phyloP scores from a whole-genome alignment of 2,329 filamentous ascomycete species.

The Diplodia mutila region DNA sequence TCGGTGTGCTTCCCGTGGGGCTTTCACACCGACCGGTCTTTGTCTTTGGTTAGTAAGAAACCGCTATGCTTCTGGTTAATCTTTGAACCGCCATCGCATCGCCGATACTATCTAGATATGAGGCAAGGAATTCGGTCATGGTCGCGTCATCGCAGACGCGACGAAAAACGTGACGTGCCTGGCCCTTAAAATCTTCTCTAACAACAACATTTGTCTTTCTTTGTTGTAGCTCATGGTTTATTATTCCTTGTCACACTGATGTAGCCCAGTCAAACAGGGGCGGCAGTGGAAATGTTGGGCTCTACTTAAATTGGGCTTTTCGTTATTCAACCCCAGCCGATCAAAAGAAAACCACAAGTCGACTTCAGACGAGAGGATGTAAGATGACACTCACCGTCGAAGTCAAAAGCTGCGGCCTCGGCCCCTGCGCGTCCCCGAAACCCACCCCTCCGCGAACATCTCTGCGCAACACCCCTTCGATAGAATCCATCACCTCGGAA shows the following conservation, averaged over 20 bases:
- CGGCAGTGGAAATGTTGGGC: not conserved
- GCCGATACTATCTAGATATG: not conserved
- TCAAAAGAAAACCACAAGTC: not conserved
- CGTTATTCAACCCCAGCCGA: not conserved
- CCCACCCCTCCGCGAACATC: not conserved
- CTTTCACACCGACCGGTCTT: not conserved
- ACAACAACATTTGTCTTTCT: not conserved
- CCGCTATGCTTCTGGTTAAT: not conserved
- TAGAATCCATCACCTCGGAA: not conserved
- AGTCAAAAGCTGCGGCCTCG: not conserved
- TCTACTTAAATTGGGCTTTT: not conserved
- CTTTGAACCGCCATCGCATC: not conserved
- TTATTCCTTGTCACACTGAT: no score
- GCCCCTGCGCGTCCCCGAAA: not conserved
- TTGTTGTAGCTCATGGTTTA: not conserved
- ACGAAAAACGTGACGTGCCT: not conserved
- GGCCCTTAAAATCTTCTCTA: not conserved
- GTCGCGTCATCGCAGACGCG: not conserved
- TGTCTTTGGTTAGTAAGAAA: not conserved
- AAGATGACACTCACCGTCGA: not conserved
- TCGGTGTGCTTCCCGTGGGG: not conserved
- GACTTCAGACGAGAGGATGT: not conserved
- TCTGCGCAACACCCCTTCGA: not conserved
- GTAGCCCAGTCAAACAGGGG: not conserved
- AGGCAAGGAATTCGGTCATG: not conserved